Percentiles rank a stretch among this genome's conserved stretches.
Conservation (phyloP, 108 stramenopile species). For the Parietichytrium sp. region DNA sequence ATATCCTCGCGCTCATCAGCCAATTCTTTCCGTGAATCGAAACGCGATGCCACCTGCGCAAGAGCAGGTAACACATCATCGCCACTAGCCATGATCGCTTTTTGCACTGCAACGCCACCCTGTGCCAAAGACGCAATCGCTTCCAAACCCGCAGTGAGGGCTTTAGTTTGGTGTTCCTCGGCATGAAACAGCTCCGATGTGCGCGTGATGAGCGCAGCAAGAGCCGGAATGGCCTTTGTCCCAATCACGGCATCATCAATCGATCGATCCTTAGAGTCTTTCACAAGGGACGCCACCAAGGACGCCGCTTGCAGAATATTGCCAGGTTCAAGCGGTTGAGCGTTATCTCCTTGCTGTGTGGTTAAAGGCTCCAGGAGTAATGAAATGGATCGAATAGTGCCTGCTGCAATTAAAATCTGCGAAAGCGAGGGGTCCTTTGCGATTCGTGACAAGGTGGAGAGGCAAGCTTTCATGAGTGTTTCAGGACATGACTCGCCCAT, state of each 20-base stretch:
- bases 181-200: neutral
- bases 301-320: constrained; percentile 5
- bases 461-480: constrained; percentile 1
- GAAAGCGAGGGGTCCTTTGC: constrained; percentile 12
- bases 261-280: neutral
- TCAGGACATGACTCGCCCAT: neutral
- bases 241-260: constrained; percentile 6
- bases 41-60: neutral
- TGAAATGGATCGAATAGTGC: neutral
- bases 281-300: neutral
- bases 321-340: neutral
- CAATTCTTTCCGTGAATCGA: too few species aligned
- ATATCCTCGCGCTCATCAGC: neutral
- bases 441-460: neutral
- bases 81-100: constrained; percentile 13
- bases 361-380: constrained; percentile 2
- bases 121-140: constrained; percentile 14
- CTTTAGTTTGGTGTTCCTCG: neutral
- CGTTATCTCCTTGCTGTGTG: neutral
- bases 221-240: constrained; percentile 30
- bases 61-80: constrained; percentile 4
- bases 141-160: neutral
- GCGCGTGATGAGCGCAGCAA: constrained; percentile 6
- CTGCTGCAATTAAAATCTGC: neutral
- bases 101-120: constrained; percentile 22